Conservation (phyloP, 371 early-diverging fungal species). For the Phascolomyces articulosus region DNA sequence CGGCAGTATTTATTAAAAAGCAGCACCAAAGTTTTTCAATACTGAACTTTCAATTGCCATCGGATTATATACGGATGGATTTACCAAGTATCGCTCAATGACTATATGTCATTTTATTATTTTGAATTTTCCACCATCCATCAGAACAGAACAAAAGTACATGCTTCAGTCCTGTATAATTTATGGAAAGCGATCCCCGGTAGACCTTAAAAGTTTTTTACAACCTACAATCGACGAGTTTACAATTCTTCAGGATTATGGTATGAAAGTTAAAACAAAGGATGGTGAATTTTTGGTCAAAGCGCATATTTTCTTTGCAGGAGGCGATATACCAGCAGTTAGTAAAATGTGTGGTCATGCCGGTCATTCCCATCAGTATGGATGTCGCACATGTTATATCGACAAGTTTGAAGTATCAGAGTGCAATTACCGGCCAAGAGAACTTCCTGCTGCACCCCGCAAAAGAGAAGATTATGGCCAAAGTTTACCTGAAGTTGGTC, state of each 20-base stretch:
- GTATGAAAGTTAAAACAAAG: neutral
- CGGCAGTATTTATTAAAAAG: neutral
- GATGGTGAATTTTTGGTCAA: neutral
- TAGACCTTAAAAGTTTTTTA: neutral
- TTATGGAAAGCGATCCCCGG: neutral
- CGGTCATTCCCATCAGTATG: neutral
- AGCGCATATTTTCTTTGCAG: neutral
- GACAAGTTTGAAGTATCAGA: neutral
- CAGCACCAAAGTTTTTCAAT: neutral
- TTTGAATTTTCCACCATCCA: neutral
- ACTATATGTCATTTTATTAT: neutral
- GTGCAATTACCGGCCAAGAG: neutral
- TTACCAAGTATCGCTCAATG: neutral
- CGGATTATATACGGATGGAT: neutral
- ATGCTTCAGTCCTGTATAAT: constrained; percentile 3
- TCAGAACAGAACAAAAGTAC: neutral
- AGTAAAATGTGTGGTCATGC: neutral
- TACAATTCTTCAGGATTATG: neutral
- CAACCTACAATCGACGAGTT: neutral
- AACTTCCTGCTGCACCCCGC: neutral
- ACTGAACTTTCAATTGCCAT: neutral
- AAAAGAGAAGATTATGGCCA: neutral
- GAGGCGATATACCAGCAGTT: constrained; percentile 5
- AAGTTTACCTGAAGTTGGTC: neutral
- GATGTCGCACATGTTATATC: neutral